Conservation (phyloP, 306 rosid species). For the Fragaria ananassa region DNA sequence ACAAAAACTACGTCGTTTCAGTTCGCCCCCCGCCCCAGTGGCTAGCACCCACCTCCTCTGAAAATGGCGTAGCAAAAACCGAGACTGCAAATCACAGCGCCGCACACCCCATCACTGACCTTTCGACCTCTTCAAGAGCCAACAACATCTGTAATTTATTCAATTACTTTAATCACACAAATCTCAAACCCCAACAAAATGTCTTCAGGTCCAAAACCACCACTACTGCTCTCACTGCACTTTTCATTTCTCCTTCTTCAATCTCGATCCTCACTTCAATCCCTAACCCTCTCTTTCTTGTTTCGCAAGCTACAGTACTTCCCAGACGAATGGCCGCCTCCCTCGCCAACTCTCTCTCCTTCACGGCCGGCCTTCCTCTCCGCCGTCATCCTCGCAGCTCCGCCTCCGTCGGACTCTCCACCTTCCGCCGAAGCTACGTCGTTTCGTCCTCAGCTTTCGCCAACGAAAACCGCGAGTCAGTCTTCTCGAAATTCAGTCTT, state of each 20-base stretch:
- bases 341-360: slow-evolving; percentile 42
- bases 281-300: slow-evolving; percentile 5
- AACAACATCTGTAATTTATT: not conserved
- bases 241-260: slow-evolving; percentile 4
- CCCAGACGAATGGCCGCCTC: slow-evolving; percentile 66
- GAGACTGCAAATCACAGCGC: not conserved
- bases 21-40: slow-evolving; percentile 2
- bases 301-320: slow-evolving; percentile 38
- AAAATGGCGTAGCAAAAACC: not conserved
- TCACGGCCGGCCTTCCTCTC: slow-evolving; percentile 48
- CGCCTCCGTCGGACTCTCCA: slow-evolving; percentile 39
- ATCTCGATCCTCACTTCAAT: not conserved
- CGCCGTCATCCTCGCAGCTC: slow-evolving; percentile 30
- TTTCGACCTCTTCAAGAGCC: slow-evolving; percentile 45
- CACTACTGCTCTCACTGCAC: not conserved
- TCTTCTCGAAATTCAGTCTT: no score
- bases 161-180: not conserved
- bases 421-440: slow-evolving; percentile 56
- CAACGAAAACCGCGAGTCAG: slow-evolving; percentile 78
- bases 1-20: not conserved
- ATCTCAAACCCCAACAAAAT: slow-evolving; percentile 1
- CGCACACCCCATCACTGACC: slow-evolving; percentile 22
- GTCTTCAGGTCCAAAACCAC: slow-evolving; percentile 3
- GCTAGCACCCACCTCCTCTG: not conserved
- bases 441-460: slow-evolving; percentile 52